Base-by-base conservation (phyloP, 345 rosid species). In the Euclidium syriacum region DNA sequence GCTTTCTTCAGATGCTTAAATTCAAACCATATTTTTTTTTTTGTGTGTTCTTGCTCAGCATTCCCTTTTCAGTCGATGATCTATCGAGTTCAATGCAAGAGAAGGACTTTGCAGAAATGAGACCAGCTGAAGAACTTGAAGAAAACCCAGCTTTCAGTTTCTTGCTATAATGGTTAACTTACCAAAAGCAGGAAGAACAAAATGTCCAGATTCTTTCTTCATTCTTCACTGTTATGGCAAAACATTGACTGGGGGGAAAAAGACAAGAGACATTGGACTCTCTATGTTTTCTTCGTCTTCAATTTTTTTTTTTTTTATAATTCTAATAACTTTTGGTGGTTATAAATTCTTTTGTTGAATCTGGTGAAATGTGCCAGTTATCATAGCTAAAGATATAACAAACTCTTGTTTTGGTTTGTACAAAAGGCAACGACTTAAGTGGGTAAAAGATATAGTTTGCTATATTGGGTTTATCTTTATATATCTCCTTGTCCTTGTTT, bases 51-150 rank as follows among this genome's bases (percentile, higher is more conserved):
- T 4, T 56, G 39, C 29, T 44, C 83, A 85, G 97, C 81, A 92
- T 90, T 68, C 99, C 95, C 33, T 92, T 90, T 84, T 90, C 96
- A 11, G 79, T 81, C 0, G 91, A 92, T 33, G 99, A 92, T 72
- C 84, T 92, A 34, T 77, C 97, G 3, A 84, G 74, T 67, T 58
- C 95, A 36, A 66, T 92, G 67, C 84, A 85, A 82, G 98, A 83
- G 74, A 92, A 76, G 72, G 98, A 92, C 62, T 89, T 92, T 64
- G 69, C 77, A 27, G 95, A 81, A 29, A 90, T 94, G 65, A 74
- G 78, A 73, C 84, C 97, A 7, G 95, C 96, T 5, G 95, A 84
- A 80, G 95, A 84, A 53, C 95, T 94, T 61, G 60, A 78, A 48
- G 96, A 78, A 75, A 85, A 82, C 71, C 85, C 88, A 23, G 90